Conservation (phyloP, 495 filamentous ascomycete species). For the Endocarpon pusillum region DNA sequence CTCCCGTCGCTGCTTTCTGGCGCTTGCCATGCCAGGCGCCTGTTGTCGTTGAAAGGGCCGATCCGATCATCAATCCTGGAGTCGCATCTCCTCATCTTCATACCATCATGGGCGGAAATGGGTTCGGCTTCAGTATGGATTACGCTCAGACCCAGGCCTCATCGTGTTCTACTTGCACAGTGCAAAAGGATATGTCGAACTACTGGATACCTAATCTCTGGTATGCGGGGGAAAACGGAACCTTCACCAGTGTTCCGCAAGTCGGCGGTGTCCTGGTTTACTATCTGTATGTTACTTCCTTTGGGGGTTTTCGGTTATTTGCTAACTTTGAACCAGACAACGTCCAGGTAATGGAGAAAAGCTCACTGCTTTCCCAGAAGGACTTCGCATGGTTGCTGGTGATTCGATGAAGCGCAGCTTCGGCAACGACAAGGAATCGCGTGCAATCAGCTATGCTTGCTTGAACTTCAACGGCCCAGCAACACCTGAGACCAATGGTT, state of each 20-base stretch:
- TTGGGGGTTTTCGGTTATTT: too few species aligned
- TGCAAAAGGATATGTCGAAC: slow-evolving; percentile 51
- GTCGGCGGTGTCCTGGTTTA: slow-evolving; percentile 53
- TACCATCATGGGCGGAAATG: slow-evolving; percentile 57
- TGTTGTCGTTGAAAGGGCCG: slow-evolving; percentile 42
- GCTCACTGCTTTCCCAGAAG: slow-evolving; percentile 47
- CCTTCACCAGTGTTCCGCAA: slow-evolving; percentile 48
- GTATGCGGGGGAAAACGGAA: slow-evolving; percentile 44
- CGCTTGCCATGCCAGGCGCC: slow-evolving; percentile 17
- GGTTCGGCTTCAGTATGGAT: slow-evolving; percentile 45
- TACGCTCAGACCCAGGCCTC: slow-evolving; percentile 40
- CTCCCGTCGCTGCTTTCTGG: slow-evolving; percentile 16
- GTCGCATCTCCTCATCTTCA: slow-evolving; percentile 50
- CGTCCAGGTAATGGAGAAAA: slow-evolving; percentile 42
- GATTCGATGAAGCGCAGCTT: slow-evolving; percentile 31
- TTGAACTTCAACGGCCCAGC: slow-evolving; percentile 30
- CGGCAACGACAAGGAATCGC: slow-evolving; percentile 8
- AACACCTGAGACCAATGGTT: slow-evolving; percentile 31
- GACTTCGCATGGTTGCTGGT: slow-evolving; percentile 62
- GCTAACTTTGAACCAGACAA: slow-evolving; percentile 34
- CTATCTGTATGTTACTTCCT: slow-evolving; percentile 41
- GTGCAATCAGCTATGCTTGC: slow-evolving; percentile 39
- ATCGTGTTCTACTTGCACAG: slow-evolving; percentile 46
- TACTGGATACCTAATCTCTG: slow-evolving; percentile 65
- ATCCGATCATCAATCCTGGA: slow-evolving; percentile 51